phyloP scores from a whole-genome alignment of 495 filamentous ascomycete genomes.

The Penicillium paxilli region DNA sequence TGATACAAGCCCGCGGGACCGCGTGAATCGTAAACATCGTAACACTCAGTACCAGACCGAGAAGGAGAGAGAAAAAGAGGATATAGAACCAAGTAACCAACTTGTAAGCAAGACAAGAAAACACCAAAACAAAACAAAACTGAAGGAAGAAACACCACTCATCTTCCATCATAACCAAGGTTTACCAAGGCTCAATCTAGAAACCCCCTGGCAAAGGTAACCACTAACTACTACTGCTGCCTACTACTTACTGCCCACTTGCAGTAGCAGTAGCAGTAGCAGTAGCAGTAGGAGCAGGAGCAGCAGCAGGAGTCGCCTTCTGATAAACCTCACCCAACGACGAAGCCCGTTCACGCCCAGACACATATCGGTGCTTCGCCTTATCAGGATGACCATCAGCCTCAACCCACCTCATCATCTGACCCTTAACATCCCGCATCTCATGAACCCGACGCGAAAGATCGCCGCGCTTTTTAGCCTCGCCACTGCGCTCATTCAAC shows the following conservation, averaged over 20 bases:
- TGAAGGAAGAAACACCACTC: background rate
- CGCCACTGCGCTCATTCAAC: slow-evolving; percentile 55
- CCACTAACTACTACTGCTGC: too few relatives aligned
- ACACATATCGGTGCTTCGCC: slow-evolving; percentile 8
- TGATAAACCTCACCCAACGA: slow-evolving; percentile 13
- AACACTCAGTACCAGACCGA: slow-evolving; percentile 23
- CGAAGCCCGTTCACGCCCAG: slow-evolving; percentile 19
- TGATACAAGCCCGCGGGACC: slow-evolving; percentile 5
- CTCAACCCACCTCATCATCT: slow-evolving; percentile 43
- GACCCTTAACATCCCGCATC: slow-evolving; percentile 44
- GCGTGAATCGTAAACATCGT: slow-evolving; percentile 18
- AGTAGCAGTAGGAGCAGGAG: background rate
- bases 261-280: background rate
- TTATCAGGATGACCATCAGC: slow-evolving; percentile 25
- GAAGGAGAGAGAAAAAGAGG: slow-evolving; percentile 3
- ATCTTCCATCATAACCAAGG: too few relatives aligned
- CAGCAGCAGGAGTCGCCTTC: background rate
- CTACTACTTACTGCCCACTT: too few relatives aligned
- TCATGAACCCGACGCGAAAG: slow-evolving; percentile 34
- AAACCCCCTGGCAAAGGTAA: too few relatives aligned
- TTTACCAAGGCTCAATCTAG: too few relatives aligned
- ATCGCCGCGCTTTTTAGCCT: slow-evolving; percentile 29
- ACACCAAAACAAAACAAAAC: background rate
- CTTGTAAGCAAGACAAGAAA: too few relatives aligned
- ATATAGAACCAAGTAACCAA: too few relatives aligned